Percentiles rank a stretch among this genome's conserved stretches.
These are phyloP conservation scores for Saussurea involucrata DNA, from an alignment of 129 eudicot species.

Conservation along the genomic window DNA sequence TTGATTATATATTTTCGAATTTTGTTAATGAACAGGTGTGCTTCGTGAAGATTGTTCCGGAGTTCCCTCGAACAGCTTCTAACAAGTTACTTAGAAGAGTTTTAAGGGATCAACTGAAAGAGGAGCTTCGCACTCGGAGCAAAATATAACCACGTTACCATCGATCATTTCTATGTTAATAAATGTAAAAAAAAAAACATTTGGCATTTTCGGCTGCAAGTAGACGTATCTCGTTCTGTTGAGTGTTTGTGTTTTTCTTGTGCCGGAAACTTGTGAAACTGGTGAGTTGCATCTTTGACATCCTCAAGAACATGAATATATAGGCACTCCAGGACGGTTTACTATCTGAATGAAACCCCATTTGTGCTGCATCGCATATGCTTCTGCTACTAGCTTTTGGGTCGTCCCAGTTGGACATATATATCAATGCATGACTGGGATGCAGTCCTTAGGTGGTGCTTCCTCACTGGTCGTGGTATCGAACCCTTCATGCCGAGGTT, in stretches of 20 bases:
- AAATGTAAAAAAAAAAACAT: background rate
- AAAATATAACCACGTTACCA: slow-evolving; percentile 32
- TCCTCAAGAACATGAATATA: slow-evolving; percentile 49
- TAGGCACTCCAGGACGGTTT: slow-evolving; percentile 64
- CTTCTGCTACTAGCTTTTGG: slow-evolving; percentile 37
- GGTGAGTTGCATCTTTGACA: slow-evolving; percentile 51
- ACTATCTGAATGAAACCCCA: slow-evolving; percentile 72
- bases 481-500: slow-evolving; percentile 45
- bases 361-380: slow-evolving; percentile 52
- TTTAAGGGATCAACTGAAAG: slow-evolving; percentile 64
- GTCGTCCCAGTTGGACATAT: slow-evolving; percentile 49
- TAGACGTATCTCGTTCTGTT: background rate
- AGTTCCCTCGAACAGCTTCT: slow-evolving; percentile 87
- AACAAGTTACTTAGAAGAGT: slow-evolving; percentile 79
- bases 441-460: background rate
- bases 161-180: background rate
- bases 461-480: slow-evolving; percentile 4
- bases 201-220: background rate
- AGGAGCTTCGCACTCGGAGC: slow-evolving; percentile 49
- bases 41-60: slow-evolving; percentile 60
- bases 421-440: slow-evolving; percentile 51
- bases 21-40: slow-evolving; percentile 57
- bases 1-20: background rate
- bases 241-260: slow-evolving; percentile 51
- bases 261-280: slow-evolving; percentile 39